These are phyloP conservation scores for Nannochloropsis granulata DNA, from an alignment of 108 stramenopile genomes.

Conservation along the genomic window DNA sequence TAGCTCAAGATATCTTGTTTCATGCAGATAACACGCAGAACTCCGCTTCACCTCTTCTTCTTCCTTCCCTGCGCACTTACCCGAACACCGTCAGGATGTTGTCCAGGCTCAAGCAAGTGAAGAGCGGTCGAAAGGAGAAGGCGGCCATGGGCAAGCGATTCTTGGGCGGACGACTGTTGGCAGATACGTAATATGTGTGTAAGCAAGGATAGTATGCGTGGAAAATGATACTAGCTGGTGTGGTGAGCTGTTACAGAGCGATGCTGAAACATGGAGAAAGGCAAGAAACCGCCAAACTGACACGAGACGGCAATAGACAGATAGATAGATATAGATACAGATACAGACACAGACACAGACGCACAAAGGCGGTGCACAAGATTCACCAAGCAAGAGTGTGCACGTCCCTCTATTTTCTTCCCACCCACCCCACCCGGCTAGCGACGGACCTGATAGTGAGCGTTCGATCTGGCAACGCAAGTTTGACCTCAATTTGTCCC, in stretches of 20 bases:
- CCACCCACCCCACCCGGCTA: not conserved
- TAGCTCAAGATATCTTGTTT: not conserved
- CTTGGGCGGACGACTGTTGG: conserved; percentile 36
- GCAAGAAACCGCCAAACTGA: too few species aligned
- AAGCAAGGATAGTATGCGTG: too few species aligned
- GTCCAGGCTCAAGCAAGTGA: conserved; percentile 47
- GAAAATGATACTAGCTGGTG: too few species aligned
- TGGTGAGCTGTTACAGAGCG: too few species aligned
- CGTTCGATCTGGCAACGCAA: conserved; percentile 33
- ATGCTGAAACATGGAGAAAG: too few species aligned
- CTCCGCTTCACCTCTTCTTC: not conserved
- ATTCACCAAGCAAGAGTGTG: too few species aligned
- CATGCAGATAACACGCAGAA: not conserved
- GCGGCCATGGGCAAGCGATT: conserved; percentile 60
- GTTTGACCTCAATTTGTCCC: conserved; percentile 15
- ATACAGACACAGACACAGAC: too few species aligned
- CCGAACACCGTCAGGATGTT: conserved; percentile 58
- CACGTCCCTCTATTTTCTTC: not conserved
- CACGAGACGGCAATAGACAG: too few species aligned
- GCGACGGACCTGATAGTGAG: conserved; percentile 34
- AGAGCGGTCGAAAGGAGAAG: conserved; percentile 67
- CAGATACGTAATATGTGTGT: too few species aligned
- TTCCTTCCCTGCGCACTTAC: not conserved
- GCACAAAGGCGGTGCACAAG: too few species aligned
- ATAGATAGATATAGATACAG: too few species aligned